phyloP scores from a whole-genome alignment of 2,329 filamentous ascomycete genomes.

The Pseudohalonectria lignicola region DNA sequence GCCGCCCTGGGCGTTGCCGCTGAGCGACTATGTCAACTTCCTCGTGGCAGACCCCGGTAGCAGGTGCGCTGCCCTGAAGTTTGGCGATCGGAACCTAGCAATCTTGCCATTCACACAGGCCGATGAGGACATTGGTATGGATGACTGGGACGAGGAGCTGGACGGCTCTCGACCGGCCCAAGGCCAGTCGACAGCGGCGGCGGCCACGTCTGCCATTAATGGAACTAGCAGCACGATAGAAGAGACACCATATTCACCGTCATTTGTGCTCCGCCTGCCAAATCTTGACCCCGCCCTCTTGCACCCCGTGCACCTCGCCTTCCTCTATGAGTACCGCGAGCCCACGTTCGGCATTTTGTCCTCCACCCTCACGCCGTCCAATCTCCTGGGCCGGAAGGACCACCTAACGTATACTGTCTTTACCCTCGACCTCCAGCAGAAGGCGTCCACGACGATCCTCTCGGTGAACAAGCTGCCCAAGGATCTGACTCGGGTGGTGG shows the following conservation, averaged over 20 bases:
- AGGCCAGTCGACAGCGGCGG: slow-evolving; percentile 21
- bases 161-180: slow-evolving; percentile 55
- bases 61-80: slow-evolving; percentile 89
- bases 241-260: slow-evolving; percentile 72
- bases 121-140: slow-evolving; percentile 82
- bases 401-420: slow-evolving; percentile 87
- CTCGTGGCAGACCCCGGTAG: slow-evolving; percentile 83
- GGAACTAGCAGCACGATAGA: slow-evolving; percentile 35
- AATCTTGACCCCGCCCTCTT: slow-evolving; percentile 79
- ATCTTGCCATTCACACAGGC: slow-evolving; percentile 85
- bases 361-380: slow-evolving; percentile 62
- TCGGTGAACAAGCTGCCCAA: slow-evolving; percentile 78
- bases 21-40: slow-evolving; percentile 68
- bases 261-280: slow-evolving; percentile 86
- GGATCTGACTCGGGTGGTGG: slow-evolving; percentile 73
- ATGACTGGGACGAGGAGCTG: slow-evolving; percentile 77
- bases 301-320: slow-evolving; percentile 83
- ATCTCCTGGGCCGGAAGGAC: slow-evolving; percentile 74
- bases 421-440: slow-evolving; percentile 86
- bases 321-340: slow-evolving; percentile 93
- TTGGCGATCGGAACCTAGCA: slow-evolving; percentile 78
- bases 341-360: slow-evolving; percentile 94
- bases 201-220: slow-evolving; percentile 20
- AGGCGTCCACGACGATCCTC: slow-evolving; percentile 83
- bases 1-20: slow-evolving; percentile 68